Evolutionary conservation across 768 basidiomycete genomes (phyloP), one percentile per base, ranked within the genome.

Genomic region (Coprinopsis sp.): DNA sequence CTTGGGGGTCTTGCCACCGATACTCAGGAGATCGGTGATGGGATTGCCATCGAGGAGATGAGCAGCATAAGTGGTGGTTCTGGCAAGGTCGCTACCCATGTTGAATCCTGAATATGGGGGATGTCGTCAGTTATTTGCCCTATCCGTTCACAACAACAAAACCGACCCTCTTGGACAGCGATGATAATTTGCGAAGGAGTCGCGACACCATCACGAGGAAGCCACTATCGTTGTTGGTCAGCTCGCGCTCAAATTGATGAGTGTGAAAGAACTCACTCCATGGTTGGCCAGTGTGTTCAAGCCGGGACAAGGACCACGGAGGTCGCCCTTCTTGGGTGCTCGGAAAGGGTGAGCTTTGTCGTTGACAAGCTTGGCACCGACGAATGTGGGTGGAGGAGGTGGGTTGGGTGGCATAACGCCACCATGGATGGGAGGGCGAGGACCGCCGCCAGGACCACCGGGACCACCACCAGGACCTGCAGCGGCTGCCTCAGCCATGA

Each of bases 201-300:
- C 4, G 48, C 48, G 31, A 53, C 40, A 37, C 51, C 48, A 31
- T 34, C 34, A 5, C 39, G 42, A 30, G 51, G 48, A 42, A 53
- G 41, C 30, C 37, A 53, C 47, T 53, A 22, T n/a, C 16, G 23
- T 2, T 5, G n/a, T 16, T 10, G 18, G 4, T 10, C 40, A 31
- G 30, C n/a, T 8, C 8, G 8, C 8, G n/a, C 30, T 8, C 10
- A 8, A n/a, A n/a, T n/a, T 8, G 8, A 31, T 8, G n/a, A 31
- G n/a, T n/a, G 8, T 31, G 30, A n/a, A n/a, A 31, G 8, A 31
- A 45, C 40, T 7, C 48, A 55, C 51, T 33, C 54, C 54, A 46
- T 55, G 51, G 42, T 48, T 50, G 24, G 54, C 51, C 16, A 55
- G 51, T 1, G 54, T 55, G 29, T 55, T 55, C 37, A 55, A 38